A percentile compares a stretch with the other conserved stretches of the same genome.
Conservation (phyloP, 306 rosid genomes). For the Notholithocarpus densiflorus region DNA sequence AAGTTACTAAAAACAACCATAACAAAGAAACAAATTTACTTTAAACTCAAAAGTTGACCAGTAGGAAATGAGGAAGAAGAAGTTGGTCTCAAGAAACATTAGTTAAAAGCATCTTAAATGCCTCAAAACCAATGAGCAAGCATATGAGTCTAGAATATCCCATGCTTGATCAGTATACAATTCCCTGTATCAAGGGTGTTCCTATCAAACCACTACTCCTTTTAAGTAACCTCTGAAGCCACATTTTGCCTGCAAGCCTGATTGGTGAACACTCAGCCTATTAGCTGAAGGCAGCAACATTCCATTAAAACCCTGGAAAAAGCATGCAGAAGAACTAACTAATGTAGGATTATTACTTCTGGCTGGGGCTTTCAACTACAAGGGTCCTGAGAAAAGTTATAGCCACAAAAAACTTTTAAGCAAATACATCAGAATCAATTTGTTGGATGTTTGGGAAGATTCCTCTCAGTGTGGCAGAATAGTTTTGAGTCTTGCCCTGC, state of each 20-base stretch:
- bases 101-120: neutral
- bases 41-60: neutral
- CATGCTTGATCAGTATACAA: neutral
- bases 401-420: conserved; percentile 32
- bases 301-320: neutral
- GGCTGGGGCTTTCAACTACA: conserved; percentile 17
- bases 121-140: neutral
- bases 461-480: conserved; percentile 39
- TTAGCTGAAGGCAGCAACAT: neutral
- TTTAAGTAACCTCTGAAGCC: neutral
- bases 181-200: neutral
- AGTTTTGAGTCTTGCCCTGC: conserved; percentile 74
- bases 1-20: neutral
- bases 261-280: neutral
- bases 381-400: conserved; percentile 2
- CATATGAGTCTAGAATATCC: neutral
- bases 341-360: neutral
- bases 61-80: neutral
- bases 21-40: neutral
- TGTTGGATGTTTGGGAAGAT: conserved; percentile 72
- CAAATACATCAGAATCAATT: conserved; percentile 66
- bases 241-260: conserved; percentile 2
- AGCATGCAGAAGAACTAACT: neutral
- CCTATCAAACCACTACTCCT: neutral
- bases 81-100: neutral